A percentile compares a stretch with the other conserved stretches of the same genome.
Evolutionary conservation across 2,329 filamentous ascomycete species (phyloP).

Genomic region (Blumeriella jaapii): DNA sequence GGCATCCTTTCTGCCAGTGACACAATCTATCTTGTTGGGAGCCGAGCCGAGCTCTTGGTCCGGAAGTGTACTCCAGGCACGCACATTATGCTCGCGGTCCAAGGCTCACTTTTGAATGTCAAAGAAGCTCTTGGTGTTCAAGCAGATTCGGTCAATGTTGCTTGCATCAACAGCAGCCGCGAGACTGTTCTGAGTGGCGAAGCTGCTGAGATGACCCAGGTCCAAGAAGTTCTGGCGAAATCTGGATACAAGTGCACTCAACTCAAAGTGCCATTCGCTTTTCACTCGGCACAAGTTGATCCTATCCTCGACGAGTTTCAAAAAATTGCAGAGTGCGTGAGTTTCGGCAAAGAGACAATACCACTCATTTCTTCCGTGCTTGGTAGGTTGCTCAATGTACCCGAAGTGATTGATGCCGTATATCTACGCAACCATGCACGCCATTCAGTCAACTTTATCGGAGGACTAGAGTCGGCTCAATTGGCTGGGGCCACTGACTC

Average conservation of each 20-base stretch:
- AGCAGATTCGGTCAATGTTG: slow-evolving; percentile 33
- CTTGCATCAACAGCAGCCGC: slow-evolving; percentile 65
- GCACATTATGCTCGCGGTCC: slow-evolving; percentile 32
- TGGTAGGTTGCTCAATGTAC: slow-evolving; percentile 46
- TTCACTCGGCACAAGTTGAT: slow-evolving; percentile 55
- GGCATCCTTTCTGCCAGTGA: slow-evolving; percentile 61
- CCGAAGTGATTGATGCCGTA: slow-evolving; percentile 42
- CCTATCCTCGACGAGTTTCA: slow-evolving; percentile 51
- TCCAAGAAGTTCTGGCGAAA: slow-evolving; percentile 36
- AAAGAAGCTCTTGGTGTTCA: slow-evolving; percentile 40
- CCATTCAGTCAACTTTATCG: slow-evolving; percentile 58
- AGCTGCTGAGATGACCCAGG: slow-evolving; percentile 40
- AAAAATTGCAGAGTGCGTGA: slow-evolving; percentile 38
- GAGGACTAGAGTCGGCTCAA: slow-evolving; percentile 45
- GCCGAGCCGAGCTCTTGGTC: slow-evolving; percentile 37
- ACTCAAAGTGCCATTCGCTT: slow-evolving; percentile 55
- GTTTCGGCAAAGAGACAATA: slow-evolving; percentile 43
- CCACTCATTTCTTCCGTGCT: slow-evolving; percentile 58
- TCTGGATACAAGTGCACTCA: slow-evolving; percentile 48
- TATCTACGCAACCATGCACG: slow-evolving; percentile 57
- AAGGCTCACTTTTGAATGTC: slow-evolving; percentile 28
- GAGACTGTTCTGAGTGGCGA: slow-evolving; percentile 63
- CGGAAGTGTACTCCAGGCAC: slow-evolving; percentile 10
- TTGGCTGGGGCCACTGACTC: slow-evolving; percentile 6
- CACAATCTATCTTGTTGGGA: slow-evolving; percentile 60